phyloP scores from a whole-genome alignment of 2,329 filamentous ascomycete genomes.

The Clarireedia monteithiana region DNA sequence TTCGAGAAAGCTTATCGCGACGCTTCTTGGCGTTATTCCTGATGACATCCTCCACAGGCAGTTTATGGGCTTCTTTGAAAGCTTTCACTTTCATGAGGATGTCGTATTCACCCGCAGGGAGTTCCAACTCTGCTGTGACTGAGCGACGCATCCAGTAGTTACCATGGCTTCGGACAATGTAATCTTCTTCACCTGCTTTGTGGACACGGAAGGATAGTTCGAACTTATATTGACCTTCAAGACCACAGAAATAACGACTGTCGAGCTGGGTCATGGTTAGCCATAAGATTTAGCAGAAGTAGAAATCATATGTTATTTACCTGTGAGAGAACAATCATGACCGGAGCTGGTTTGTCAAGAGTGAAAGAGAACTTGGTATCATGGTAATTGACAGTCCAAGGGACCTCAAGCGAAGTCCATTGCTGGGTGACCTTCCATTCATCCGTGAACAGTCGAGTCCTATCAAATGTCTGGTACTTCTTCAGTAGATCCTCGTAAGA shows the following conservation, averaged over 20 bases:
- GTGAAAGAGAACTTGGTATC: conserved; percentile 50
- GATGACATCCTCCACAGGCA: conserved; percentile 41
- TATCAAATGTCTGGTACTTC: conserved; percentile 50
- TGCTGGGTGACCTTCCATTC: conserved; percentile 43
- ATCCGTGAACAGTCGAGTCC: conserved; percentile 49
- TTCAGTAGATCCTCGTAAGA: conserved; percentile 51
- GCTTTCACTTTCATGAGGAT: conserved; percentile 49
- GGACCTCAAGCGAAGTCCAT: conserved; percentile 53
- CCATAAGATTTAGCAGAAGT: background rate
- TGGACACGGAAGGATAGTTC: conserved; percentile 39
- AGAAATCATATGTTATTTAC: background rate
- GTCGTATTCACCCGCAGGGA: conserved; percentile 49
- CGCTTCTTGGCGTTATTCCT: conserved; percentile 29
- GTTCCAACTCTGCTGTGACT: conserved; percentile 49
- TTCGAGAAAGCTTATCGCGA: conserved; percentile 47
- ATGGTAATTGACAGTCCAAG: conserved; percentile 50
- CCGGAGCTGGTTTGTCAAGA: conserved; percentile 42
- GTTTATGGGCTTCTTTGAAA: conserved; percentile 33
- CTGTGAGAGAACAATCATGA: conserved; percentile 46
- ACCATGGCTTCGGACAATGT: conserved; percentile 47
- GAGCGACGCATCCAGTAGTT: conserved; percentile 43
- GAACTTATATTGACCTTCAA: conserved; percentile 47
- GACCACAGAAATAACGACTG: conserved; percentile 50
- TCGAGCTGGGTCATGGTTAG: conserved; percentile 35
- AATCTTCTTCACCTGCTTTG: conserved; percentile 45